Conservation (phyloP, 257 asterid genomes). For the Nicotiana paniculata region DNA sequence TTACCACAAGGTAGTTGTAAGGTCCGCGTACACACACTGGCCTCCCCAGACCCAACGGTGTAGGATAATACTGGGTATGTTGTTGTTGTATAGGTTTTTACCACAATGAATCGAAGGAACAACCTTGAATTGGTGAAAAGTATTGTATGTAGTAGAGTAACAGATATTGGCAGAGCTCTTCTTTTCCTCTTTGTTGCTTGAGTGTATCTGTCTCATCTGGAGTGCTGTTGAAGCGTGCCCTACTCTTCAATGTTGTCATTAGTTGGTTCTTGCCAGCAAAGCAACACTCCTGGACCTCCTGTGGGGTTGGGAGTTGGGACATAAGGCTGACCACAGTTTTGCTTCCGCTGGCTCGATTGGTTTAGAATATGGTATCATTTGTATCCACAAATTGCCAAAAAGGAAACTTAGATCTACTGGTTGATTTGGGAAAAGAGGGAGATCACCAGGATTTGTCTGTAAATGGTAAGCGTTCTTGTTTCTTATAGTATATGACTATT, state of each 20-base stretch:
- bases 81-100: not conserved
- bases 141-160: not conserved
- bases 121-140: not conserved
- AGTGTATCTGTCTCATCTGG: not conserved
- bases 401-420: not conserved
- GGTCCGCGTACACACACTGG: no score
- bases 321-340: not conserved
- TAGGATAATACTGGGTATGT: no score
- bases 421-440: not conserved
- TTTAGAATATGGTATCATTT: not conserved
- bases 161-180: not conserved
- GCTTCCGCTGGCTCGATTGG: not conserved
- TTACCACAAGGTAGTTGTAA: no score
- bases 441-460: slow-evolving; percentile 10
- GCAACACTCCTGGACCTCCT: not conserved
- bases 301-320: not conserved
- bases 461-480: not conserved
- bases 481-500: not conserved
- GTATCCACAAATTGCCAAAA: not conserved
- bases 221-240: not conserved
- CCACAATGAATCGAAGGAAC: not conserved
- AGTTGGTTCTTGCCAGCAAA: not conserved
- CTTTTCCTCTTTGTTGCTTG: not conserved
- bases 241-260: not conserved
- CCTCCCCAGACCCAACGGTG: no score